Base-by-base conservation (phyloP, 2,329 filamentous ascomycete genomes). In the Dactylella cylindrospora region DNA sequence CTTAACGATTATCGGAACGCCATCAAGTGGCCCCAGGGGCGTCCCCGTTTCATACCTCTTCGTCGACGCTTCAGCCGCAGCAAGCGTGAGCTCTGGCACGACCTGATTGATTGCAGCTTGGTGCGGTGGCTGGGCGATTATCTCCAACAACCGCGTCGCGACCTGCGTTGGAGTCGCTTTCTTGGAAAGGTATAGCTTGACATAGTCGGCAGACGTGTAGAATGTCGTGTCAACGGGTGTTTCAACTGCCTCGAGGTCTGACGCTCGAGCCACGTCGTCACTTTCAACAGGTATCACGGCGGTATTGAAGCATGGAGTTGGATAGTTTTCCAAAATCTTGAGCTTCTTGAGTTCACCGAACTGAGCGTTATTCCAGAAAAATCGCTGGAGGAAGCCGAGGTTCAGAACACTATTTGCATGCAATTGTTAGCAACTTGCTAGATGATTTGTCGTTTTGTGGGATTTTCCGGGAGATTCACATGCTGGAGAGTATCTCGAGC, bases 171-270 rank as follows among this genome's bases (percentile, higher is more conserved):
- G 82, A 9, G 77, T 83, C 61, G 77, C 68, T 49, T 72, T 73
- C 17, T 78, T 79, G n/a, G 73, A 75, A 49, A 73, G 72, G 67
- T 80, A 84, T 1, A 78, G 76, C 22, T 77, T 79, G 70, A 89
- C 84, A 71, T 90, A 95, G 73, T 95, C 88, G 9, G 83, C 80
- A 2, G 86, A 86, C 71, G 84, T 81, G 74, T 86, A 88, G 36
- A 80, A 78, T 17, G 41, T 28, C 75, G 76, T 3, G 72, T 67
- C 9, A 75, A 73, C 41, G 75, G 74, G 8, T 72, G 72, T 38
- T 71, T 70, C 40, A 73, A 71, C 2, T 79, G 73, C 28, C 2
- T 73, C 75, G 28, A 79, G 72, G 3, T 73, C 71, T 22, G 67
- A 64, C 2, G 67, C 26, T 7, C 67, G 44, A 51, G 64, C 66